Evolutionary conservation across 2,329 filamentous ascomycete species (phyloP).

Genomic region (Fusarium sp.): DNA sequence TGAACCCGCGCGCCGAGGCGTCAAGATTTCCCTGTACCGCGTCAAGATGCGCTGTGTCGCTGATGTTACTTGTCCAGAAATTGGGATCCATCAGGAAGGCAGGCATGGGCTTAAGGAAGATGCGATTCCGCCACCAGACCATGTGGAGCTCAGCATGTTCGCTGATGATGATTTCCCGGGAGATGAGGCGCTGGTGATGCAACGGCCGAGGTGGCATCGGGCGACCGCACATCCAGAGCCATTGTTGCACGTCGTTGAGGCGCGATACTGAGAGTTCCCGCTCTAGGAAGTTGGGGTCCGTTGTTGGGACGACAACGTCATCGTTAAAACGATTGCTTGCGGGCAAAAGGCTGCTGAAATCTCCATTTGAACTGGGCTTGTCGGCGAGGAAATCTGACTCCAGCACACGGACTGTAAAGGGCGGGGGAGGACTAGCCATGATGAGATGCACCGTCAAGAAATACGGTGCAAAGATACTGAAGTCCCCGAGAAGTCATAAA

Average conservation of each 20-base stretch:
- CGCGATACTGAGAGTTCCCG: constrained; percentile 34
- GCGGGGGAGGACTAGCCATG: constrained; percentile 30
- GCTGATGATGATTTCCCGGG: constrained; percentile 53
- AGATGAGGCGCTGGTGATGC: constrained; percentile 54
- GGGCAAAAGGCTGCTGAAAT: constrained; percentile 19
- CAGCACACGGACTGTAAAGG: constrained; percentile 28
- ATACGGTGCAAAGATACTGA: not conserved
- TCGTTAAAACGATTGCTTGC: constrained; percentile 33
- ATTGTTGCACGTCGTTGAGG: constrained; percentile 34
- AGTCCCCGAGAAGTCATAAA: not conserved
- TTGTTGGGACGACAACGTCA: constrained; percentile 30
- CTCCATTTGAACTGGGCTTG: not conserved
- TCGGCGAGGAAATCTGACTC: constrained; percentile 5
- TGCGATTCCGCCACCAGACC: constrained; percentile 56
- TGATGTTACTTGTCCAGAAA: constrained; percentile 54
- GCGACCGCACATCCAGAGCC: constrained; percentile 44
- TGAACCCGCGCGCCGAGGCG: constrained; percentile 54
- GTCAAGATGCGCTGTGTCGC: constrained; percentile 34
- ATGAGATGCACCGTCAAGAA: not conserved
- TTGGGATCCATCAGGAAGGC: constrained; percentile 54
- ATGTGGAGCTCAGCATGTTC: constrained; percentile 57
- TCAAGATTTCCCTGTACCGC: constrained; percentile 22
- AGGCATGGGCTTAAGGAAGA: constrained; percentile 58
- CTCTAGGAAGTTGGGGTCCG: constrained; percentile 36
- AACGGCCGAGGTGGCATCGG: constrained; percentile 55